A percentile compares a stretch with the other conserved stretches of the same genome.
Evolutionary conservation across 345 rosid genomes (phyloP).

Genomic region (Brassica juncea): DNA sequence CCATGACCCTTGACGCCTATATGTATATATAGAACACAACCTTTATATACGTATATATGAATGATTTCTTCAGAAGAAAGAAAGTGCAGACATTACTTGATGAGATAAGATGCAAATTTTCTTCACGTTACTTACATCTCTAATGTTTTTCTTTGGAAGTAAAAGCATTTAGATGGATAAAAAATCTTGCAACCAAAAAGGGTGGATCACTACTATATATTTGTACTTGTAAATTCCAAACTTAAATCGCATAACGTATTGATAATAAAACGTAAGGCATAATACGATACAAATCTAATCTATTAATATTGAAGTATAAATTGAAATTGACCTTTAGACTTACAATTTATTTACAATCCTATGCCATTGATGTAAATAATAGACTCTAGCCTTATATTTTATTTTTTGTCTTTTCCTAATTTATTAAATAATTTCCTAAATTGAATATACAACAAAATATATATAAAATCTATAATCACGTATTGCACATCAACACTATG

Average conservation of each 20-base stretch:
- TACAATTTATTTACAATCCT: no score
- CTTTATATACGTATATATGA: background rate
- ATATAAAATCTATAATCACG: no score
- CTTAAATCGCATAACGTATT: background rate
- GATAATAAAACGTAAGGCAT: background rate
- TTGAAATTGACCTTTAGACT: no score
- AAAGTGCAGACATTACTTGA: background rate
- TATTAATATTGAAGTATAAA: no score
- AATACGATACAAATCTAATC: no score
- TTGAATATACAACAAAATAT: no score
- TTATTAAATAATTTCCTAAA: no score
- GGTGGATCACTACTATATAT: background rate
- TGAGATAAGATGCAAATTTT: constrained; percentile 13
- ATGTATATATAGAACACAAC: background rate
- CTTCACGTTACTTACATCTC: constrained; percentile 1
- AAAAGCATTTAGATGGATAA: background rate
- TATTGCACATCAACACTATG: no score
- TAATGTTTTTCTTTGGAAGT: background rate
- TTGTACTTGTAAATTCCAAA: background rate
- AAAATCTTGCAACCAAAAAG: background rate
- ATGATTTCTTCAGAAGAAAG: background rate
- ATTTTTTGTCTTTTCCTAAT: no score
- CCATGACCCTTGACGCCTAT: background rate
- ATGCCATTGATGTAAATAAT: no score
- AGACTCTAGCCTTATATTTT: no score